Percentiles rank a stretch among this genome's conserved stretches.
Conservation (phyloP, 139 green algal genomes). For the Chlorella ohadii region DNA sequence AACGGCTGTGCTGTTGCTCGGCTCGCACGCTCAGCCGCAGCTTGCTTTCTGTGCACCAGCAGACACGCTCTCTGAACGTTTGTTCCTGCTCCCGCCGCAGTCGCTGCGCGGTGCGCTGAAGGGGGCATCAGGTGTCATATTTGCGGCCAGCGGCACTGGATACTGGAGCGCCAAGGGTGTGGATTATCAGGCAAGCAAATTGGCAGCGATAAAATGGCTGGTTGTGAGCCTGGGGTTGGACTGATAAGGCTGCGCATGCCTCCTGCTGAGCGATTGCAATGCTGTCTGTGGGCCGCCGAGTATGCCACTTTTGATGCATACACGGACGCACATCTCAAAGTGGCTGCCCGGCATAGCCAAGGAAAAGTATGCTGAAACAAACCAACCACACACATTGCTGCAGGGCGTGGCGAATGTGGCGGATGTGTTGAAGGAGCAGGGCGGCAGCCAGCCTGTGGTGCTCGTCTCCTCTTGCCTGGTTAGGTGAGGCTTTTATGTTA, state of each 20-base stretch:
- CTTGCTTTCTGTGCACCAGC: no score
- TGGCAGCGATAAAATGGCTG: no score
- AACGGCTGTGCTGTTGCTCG: no score
- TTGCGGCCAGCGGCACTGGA: constrained; percentile 59
- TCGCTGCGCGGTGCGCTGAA: constrained; percentile 21
- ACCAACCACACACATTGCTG: background rate
- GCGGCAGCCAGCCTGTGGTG: constrained; percentile 50
- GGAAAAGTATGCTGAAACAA: no score
- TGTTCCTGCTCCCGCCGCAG: background rate
- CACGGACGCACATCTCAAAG: no score
- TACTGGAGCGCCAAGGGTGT: constrained; percentile 62
- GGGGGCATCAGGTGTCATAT: constrained; percentile 50
- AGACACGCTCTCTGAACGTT: no score
- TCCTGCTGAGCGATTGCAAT: background rate
- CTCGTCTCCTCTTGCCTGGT: constrained; percentile 72
- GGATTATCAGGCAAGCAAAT: constrained; percentile 52
- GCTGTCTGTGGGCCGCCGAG: no score
- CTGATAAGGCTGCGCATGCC: no score
- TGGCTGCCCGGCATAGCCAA: no score
- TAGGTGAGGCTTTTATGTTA: constrained; percentile 17
- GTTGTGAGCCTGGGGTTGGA: no score
- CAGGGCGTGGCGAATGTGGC: constrained; percentile 68
- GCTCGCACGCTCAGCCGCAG: no score
- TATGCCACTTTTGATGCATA: no score
- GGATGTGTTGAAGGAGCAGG: constrained; percentile 39